Percentiles rank a stretch among this genome's conserved stretches.
These are phyloP conservation scores for Zalaria obscura DNA, from an alignment of 2,329 filamentous ascomycete species.

Conservation along the genomic window DNA sequence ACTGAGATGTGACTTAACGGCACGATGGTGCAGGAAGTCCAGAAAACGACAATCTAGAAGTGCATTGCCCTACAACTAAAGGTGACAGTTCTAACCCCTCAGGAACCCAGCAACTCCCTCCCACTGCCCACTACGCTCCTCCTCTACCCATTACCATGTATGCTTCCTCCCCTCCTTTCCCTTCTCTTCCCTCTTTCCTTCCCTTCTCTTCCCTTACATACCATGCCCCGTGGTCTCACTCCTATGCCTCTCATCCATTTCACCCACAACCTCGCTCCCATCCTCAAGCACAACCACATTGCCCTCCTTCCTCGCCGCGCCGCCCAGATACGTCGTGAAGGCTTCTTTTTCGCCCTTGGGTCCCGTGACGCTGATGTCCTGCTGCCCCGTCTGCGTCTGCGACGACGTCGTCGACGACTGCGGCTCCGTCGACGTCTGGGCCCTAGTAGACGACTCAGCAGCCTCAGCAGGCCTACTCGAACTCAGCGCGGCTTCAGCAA, in stretches of 20 bases:
- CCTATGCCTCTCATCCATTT: conserved; percentile 1
- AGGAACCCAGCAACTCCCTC: too few relatives aligned
- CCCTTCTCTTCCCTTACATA: conserved; percentile 1
- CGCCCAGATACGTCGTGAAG: conserved; percentile 16
- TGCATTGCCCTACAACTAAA: too few relatives aligned
- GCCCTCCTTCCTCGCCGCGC: conserved; percentile 15
- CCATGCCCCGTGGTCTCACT: conserved; percentile 1
- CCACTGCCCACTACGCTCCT: too few relatives aligned
- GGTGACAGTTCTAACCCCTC: too few relatives aligned
- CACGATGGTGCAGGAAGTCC: too few relatives aligned
- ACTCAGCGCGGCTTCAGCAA: background rate
- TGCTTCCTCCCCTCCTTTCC: too few relatives aligned
- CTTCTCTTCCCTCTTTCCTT: too few relatives aligned
- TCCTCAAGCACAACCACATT: conserved; percentile 17
- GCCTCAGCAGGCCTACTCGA: background rate
- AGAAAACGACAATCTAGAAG: too few relatives aligned
- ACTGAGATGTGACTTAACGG: too few relatives aligned
- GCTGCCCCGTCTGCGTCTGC: conserved; percentile 13
- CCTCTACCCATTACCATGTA: too few relatives aligned
- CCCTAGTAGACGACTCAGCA: conserved; percentile 1
- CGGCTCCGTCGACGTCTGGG: conserved; percentile 4
- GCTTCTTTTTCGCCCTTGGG: conserved; percentile 13
- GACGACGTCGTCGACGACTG: conserved; percentile 8
- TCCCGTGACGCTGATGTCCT: conserved; percentile 11
- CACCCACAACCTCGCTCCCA: conserved; percentile 8